These are phyloP conservation scores for Globisporangium radiosum DNA, from an alignment of 352 stramenopile species.

Conservation along the genomic window DNA sequence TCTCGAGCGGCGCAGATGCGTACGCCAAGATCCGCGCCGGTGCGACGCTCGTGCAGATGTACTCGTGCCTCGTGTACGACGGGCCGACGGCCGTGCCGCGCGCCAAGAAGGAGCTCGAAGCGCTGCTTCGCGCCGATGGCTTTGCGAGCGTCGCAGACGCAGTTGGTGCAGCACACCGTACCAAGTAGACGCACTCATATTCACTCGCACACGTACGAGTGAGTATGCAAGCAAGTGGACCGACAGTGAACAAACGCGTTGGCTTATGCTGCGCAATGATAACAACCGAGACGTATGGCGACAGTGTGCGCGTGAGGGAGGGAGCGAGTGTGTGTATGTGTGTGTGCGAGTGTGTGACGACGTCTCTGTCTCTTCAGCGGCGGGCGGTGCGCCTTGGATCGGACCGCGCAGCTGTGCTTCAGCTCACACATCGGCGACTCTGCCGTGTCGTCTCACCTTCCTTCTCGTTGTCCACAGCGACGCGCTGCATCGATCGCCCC, in stretches of 20 bases:
- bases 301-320: too few relatives aligned
- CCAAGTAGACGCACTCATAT: conserved; percentile 19
- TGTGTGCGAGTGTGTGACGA: neutral
- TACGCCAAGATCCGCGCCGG: conserved; percentile 98
- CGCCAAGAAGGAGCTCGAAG: conserved; percentile 87
- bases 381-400: too few relatives aligned
- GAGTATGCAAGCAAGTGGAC: too few relatives aligned
- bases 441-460: neutral
- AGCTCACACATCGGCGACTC: too few relatives aligned
- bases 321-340: neutral
- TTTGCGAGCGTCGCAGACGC: conserved; percentile 79
- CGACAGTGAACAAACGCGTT: too few relatives aligned
- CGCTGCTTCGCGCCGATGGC: conserved; percentile 75
- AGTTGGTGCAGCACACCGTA: conserved; percentile 71
- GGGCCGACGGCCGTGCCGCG: conserved; percentile 81
- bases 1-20: conserved; percentile 90
- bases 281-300: too few relatives aligned
- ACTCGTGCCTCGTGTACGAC: conserved; percentile 91
- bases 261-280: too few relatives aligned
- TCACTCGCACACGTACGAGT: too few relatives aligned
- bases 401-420: neutral
- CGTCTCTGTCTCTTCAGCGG: neutral
- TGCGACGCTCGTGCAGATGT: conserved; percentile 93
- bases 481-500: neutral
- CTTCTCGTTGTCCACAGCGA: neutral